These are phyloP conservation scores for Hygrophila difformis DNA, from an alignment of 257 asterid genomes.

Conservation along the genomic window DNA sequence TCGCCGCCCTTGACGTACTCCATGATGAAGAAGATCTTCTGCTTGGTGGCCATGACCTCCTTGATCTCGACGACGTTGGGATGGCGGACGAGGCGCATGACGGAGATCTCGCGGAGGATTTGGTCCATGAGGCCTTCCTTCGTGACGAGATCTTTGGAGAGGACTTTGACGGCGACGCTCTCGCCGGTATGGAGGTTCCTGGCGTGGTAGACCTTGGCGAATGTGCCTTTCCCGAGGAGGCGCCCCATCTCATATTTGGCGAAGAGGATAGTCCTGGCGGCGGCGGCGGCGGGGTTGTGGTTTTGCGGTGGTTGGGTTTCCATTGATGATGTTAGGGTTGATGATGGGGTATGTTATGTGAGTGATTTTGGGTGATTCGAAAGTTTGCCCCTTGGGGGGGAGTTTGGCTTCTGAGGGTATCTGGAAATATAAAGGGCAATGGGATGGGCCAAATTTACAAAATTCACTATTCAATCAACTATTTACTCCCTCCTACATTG, in stretches of 20 bases:
- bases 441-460: neutral
- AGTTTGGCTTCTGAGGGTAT: neutral
- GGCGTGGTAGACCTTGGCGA: slow-evolving; percentile 41
- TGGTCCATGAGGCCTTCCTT: slow-evolving; percentile 46
- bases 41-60: slow-evolving; percentile 50
- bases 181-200: slow-evolving; percentile 30
- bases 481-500: too few species aligned
- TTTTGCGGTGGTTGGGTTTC: neutral
- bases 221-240: slow-evolving; percentile 44
- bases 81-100: slow-evolving; percentile 51
- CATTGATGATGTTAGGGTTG: neutral
- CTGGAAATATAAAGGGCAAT: neutral
- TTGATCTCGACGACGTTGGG: slow-evolving; percentile 43
- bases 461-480: too few species aligned
- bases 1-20: slow-evolving; percentile 57
- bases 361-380: too few species aligned
- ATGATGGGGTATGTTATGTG: too few species aligned
- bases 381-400: neutral
- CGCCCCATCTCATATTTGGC: slow-evolving; percentile 49
- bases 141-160: slow-evolving; percentile 38
- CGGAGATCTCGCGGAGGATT: slow-evolving; percentile 44
- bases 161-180: slow-evolving; percentile 49
- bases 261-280: slow-evolving; percentile 1
- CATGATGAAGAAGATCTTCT: slow-evolving; percentile 45
- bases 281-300: neutral